Conservation (phyloP, 2,329 filamentous ascomycete species). For the Trichophyton rubrum region DNA sequence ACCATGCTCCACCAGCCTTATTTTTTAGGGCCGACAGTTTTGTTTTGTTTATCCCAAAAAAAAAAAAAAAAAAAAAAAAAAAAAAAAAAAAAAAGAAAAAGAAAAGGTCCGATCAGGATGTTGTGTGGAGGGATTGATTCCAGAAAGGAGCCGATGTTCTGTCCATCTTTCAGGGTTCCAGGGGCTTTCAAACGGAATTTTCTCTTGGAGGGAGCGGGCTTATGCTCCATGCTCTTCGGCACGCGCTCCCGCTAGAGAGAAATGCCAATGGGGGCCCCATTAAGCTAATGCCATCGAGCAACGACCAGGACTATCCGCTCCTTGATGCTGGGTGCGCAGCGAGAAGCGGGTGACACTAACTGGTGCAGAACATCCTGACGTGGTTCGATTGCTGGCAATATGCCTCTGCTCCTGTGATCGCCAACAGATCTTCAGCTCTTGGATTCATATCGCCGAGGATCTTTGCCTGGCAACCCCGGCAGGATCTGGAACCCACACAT, state of each 20-base stretch:
- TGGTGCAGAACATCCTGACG: background rate
- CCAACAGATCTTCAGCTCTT: background rate
- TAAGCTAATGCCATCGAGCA: slow-evolving; percentile 1
- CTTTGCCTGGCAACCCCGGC: background rate
- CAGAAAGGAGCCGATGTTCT: background rate
- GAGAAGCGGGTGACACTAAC: background rate
- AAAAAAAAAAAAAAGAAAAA: background rate
- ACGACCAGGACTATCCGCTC: background rate
- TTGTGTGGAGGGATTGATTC: background rate
- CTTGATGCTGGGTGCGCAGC: background rate
- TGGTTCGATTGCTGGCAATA: background rate
- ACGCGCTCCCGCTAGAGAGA: background rate
- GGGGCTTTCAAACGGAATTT: background rate
- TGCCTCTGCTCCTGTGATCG: background rate
- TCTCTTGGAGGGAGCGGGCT: background rate
- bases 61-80: background rate
- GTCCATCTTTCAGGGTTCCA: background rate
- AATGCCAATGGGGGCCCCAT: background rate
- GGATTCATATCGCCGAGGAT: background rate
- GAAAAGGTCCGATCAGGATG: background rate
- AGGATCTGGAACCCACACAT: background rate
- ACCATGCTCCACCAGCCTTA: slow-evolving; percentile 3
- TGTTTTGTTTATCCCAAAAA: background rate
- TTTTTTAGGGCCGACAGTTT: background rate
- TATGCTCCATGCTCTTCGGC: background rate